Percentiles rank a stretch among this genome's conserved stretches.
phyloP scores from a whole-genome alignment of 371 early-diverging fungal genomes.

The Mortierella sp. region DNA sequence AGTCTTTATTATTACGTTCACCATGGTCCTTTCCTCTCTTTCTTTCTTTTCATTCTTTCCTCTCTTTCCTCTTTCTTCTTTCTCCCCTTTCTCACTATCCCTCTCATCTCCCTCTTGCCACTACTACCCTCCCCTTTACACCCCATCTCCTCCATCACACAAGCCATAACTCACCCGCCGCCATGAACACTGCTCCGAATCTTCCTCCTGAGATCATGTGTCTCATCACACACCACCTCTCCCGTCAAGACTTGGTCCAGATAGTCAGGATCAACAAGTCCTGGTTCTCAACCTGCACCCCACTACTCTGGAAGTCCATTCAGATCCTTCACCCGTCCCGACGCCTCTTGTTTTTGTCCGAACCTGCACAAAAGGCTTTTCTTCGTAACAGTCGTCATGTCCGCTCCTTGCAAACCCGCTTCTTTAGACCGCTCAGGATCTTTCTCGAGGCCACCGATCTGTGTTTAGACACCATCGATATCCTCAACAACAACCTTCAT shows the following conservation, averaged over 20 bases:
- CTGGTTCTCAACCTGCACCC: not conserved
- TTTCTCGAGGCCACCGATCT: not conserved
- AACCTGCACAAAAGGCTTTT: not conserved
- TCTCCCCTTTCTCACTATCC: not conserved
- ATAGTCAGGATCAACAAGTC: not conserved
- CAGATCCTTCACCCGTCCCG: not conserved
- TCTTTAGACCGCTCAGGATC: not conserved
- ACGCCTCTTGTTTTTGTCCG: not conserved
- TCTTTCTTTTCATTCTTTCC: not conserved
- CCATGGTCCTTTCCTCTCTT: not conserved
- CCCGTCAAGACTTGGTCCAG: not conserved
- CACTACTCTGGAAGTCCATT: not conserved
- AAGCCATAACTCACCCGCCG: not conserved
- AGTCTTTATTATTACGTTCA: too few relatives aligned
- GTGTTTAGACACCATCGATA: not conserved
- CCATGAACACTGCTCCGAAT: not conserved
- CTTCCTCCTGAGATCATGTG: not conserved
- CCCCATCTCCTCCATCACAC: not conserved
- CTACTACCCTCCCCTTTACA: too few relatives aligned
- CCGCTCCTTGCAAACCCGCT: not conserved
- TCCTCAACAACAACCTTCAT: not conserved
- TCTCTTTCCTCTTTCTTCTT: not conserved
- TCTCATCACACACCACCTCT: not conserved
- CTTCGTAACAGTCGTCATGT: not conserved
- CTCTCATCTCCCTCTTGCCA: not conserved